Conservation (phyloP, 768 basidiomycete genomes). For the Cystoderma amianthinum region DNA sequence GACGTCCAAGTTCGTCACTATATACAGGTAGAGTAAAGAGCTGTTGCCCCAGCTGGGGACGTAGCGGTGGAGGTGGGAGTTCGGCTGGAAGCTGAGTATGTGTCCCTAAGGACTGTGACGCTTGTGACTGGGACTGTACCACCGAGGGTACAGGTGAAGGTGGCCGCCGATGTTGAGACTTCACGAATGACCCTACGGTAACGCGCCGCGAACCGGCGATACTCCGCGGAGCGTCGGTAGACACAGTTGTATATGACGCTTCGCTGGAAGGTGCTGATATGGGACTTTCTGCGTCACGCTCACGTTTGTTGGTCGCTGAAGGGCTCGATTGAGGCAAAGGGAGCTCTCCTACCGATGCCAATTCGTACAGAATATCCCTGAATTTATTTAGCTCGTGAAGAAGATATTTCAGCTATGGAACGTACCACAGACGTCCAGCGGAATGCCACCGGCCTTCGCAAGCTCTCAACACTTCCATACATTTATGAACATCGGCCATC, state of each 20-base stretch:
- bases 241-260: neutral
- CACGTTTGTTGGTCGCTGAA: constrained; percentile 48
- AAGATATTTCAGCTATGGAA: neutral
- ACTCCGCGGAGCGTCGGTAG: constrained; percentile 15
- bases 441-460: constrained; percentile 37
- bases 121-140: constrained; percentile 5
- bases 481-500: constrained; percentile 60
- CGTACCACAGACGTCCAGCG: constrained; percentile 39
- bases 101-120: neutral
- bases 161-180: neutral
- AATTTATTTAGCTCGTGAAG: constrained; percentile 17
- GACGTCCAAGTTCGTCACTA: constrained; percentile 49
- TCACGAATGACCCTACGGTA: constrained; percentile 5
- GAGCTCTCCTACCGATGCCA: constrained; percentile 65
- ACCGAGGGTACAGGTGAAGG: constrained; percentile 1
- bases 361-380: constrained; percentile 70
- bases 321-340: constrained; percentile 57
- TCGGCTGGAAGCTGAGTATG: neutral
- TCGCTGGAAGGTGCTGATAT: constrained; percentile 8
- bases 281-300: constrained; percentile 51
- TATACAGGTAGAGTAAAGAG: constrained; percentile 43
- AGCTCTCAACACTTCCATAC: constrained; percentile 43
- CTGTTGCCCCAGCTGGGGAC: constrained; percentile 1
- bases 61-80: neutral
- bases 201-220: constrained; percentile 32